A percentile compares a stretch with the other conserved stretches of the same genome.
phyloP scores from a whole-genome alignment of 2,329 filamentous ascomycete genomes.

The Nemania diffusa region DNA sequence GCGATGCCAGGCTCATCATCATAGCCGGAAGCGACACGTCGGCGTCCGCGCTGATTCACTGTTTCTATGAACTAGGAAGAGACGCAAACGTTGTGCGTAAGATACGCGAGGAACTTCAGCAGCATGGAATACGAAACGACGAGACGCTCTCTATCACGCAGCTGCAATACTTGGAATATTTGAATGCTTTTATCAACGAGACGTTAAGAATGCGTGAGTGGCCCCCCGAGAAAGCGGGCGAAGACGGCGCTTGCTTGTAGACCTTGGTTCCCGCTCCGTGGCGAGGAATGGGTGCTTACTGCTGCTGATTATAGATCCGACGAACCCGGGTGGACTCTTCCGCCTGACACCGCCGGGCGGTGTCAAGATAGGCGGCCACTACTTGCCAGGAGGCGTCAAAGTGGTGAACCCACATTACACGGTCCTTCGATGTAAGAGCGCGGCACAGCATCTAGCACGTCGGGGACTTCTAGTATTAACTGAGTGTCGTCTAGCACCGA shows the following conservation, averaged over 20 bases:
- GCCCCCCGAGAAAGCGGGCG: background rate
- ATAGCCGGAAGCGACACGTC: constrained; percentile 37
- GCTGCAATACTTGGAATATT: constrained; percentile 28
- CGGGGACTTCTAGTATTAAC: background rate
- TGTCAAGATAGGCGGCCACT: constrained; percentile 29
- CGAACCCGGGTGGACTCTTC: constrained; percentile 34
- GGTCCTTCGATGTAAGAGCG: constrained; percentile 34
- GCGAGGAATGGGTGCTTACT: constrained; percentile 1
- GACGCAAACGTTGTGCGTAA: constrained; percentile 12
- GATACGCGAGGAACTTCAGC: constrained; percentile 31
- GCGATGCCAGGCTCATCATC: constrained; percentile 34
- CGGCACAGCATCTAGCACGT: background rate
- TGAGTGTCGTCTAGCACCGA: constrained; percentile 23
- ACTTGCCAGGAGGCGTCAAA: constrained; percentile 34
- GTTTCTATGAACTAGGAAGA: constrained; percentile 32
- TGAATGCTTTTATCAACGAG: constrained; percentile 38
- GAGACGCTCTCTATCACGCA: constrained; percentile 26
- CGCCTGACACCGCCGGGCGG: constrained; percentile 33
- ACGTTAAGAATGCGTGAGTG: constrained; percentile 36
- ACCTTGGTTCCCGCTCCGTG: background rate
- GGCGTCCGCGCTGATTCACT: constrained; percentile 29
- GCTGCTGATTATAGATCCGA: constrained; percentile 24
- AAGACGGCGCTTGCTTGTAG: background rate
- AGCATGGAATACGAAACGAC: constrained; percentile 28
- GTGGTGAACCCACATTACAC: constrained; percentile 35